Base-by-base conservation (phyloP, 129 eudicot species). In the Lonicera japonica region DNA sequence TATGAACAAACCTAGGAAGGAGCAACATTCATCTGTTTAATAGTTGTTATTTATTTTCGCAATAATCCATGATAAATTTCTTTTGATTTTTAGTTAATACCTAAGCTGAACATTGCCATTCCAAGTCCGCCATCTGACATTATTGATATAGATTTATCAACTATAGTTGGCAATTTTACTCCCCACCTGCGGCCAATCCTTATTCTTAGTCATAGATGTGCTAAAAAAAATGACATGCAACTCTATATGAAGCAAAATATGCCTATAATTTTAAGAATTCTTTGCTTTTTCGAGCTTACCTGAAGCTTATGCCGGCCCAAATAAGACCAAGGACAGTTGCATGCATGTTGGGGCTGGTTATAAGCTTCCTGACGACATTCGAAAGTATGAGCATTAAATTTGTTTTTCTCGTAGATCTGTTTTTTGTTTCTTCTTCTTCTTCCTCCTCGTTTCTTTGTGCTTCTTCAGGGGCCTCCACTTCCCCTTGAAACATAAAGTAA, bases 61-160 rank as follows among this genome's bases (percentile, higher is more conserved):
- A 61, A 29, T 43, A 43, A n/a, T 20, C 20, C 63, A 14, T 4
- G 22, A 3, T 29, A 34, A 2, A 16, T 58, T 10, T 25, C 36
- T 29, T 29, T 29, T 43, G 13, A 43, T 43, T 43, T 8, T 43
- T 47, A 54, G 29, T 50, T 34, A 46, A 39, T 69, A 88, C 94
- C 96, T 72, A 89, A 61, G 79, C 97, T 89, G 84, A 86, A 89
- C 97, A 89, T 89, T 67, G 97, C 88, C 97, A 89, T 89, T 69
- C 97, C 97, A 9, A 89, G 88, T 56, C 97, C 95, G 66, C 95
- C 97, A 69, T 89, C 87, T 14, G 97, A 53, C 61, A 89, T 54
- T 64, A 86, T 80, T 62, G 82, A 64, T 65, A 89, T 55, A 5
- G 97, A 89, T 54, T 71, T 48, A 41, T 80, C 88, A 51, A 86